Evolutionary conservation across 2,329 filamentous ascomycete genomes (phyloP).

Genomic region (Alternaria ethzedia): DNA sequence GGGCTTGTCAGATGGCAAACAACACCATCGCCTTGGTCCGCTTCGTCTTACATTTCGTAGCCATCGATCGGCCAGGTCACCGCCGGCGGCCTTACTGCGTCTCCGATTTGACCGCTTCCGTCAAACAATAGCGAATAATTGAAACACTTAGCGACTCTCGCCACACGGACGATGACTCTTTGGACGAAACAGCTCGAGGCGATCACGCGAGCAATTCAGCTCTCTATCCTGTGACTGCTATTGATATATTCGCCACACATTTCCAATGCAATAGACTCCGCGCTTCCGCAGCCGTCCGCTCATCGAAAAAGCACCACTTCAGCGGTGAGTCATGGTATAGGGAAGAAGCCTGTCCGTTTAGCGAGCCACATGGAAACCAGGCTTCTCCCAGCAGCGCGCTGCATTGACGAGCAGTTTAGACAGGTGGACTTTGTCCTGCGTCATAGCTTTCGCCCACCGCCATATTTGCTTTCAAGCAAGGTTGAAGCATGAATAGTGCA

Average conservation of each 20-base stretch:
- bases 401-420: slow-evolving; percentile 30
- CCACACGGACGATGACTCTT: slow-evolving; percentile 2
- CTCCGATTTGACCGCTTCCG: slow-evolving; percentile 10
- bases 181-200: not conserved
- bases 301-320: slow-evolving; percentile 3
- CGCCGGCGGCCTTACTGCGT: slow-evolving; percentile 3
- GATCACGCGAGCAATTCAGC: slow-evolving; percentile 10
- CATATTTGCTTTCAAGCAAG: slow-evolving; percentile 18
- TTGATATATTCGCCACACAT: not conserved
- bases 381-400: slow-evolving; percentile 18
- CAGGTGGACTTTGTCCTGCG: slow-evolving; percentile 22
- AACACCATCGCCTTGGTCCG: slow-evolving; percentile 11
- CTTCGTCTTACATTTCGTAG: slow-evolving; percentile 5
- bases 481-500: slow-evolving; percentile 19
- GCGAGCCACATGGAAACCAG: slow-evolving; percentile 22
- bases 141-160: slow-evolving; percentile 8
- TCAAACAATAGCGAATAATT: slow-evolving; percentile 1
- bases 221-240: not conserved
- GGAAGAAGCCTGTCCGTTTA: slow-evolving; percentile 22
- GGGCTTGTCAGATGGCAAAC: slow-evolving; percentile 13
- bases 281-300: slow-evolving; percentile 1
- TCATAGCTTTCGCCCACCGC: slow-evolving; percentile 25
- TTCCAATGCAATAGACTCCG: not conserved
- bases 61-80: slow-evolving; percentile 18
- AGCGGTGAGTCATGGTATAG: slow-evolving; percentile 30